phyloP scores from a whole-genome alignment of 225 moss, liverwort and hornwort genomes.

The Sphagnum tenellum region DNA sequence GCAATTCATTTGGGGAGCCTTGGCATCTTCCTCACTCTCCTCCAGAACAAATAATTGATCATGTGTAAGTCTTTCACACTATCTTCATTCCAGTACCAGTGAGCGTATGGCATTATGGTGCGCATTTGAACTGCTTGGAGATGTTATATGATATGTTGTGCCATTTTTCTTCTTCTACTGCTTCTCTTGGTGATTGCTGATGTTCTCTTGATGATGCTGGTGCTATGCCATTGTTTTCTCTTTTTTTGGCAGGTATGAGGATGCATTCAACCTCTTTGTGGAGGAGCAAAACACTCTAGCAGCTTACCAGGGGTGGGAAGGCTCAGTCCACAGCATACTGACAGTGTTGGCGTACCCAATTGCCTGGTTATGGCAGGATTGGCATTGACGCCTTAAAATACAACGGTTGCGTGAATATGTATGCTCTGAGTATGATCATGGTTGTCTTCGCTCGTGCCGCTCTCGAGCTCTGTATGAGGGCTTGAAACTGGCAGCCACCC shows the following conservation, averaged over 20 bases:
- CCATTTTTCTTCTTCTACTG: too few species aligned
- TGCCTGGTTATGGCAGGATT: slow-evolving; percentile 97
- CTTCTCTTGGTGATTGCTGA: too few species aligned
- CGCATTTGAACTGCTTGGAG: too few species aligned
- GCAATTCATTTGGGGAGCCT: slow-evolving; percentile 88
- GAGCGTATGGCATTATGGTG: too few species aligned
- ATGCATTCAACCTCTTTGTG: slow-evolving; percentile 92
- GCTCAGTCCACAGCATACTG: slow-evolving; percentile 93
- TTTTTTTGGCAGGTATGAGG: slow-evolving; percentile 62
- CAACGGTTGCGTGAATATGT: slow-evolving; percentile 91
- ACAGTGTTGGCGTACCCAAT: slow-evolving; percentile 83
- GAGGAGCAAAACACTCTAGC: slow-evolving; percentile 86
- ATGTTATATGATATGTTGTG: too few species aligned
- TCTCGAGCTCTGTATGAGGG: slow-evolving; percentile 98
- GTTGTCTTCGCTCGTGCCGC: slow-evolving; percentile 92
- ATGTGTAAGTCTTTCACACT: slow-evolving; percentile 54
- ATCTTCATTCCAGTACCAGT: too few species aligned
- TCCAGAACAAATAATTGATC: slow-evolving; percentile 86
- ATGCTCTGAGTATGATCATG: slow-evolving; percentile 96
- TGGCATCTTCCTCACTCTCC: slow-evolving; percentile 99
- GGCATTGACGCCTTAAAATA: slow-evolving; percentile 87
- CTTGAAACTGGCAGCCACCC: slow-evolving; percentile 92
- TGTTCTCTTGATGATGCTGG: too few species aligned
- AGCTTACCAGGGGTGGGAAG: slow-evolving; percentile 99
- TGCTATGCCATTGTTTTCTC: too few species aligned